These are phyloP conservation scores for Aspergillus neoniger DNA, from an alignment of 2,329 filamentous ascomycete species.

Conservation along the genomic window DNA sequence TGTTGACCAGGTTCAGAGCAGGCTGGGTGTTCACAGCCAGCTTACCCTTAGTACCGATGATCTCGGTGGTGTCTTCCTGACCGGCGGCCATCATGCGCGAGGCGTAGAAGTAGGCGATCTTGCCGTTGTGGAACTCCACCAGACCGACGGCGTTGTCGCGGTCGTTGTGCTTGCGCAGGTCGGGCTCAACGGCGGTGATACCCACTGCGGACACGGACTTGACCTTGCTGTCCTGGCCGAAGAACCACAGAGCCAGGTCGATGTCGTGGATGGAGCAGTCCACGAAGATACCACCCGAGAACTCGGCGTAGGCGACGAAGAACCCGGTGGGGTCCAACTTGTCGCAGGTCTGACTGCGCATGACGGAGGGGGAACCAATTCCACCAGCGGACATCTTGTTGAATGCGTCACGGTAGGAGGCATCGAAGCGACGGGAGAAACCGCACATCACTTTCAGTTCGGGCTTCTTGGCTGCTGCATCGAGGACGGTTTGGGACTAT, in stretches of 20 bases:
- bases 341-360: slow-evolving; percentile 69
- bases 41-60: slow-evolving; percentile 68
- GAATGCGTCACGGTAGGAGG: slow-evolving; percentile 63
- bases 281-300: slow-evolving; percentile 69
- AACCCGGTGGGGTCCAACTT: slow-evolving; percentile 66
- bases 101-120: slow-evolving; percentile 65
- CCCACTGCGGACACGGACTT: slow-evolving; percentile 60
- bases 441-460: slow-evolving; percentile 67
- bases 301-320: slow-evolving; percentile 68
- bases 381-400: slow-evolving; percentile 53
- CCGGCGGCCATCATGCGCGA: slow-evolving; percentile 68
- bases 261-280: slow-evolving; percentile 73
- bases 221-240: slow-evolving; percentile 55
- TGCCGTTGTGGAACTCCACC: slow-evolving; percentile 65
- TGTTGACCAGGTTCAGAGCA: slow-evolving; percentile 56
- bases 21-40: slow-evolving; percentile 64
- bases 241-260: slow-evolving; percentile 66
- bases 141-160: slow-evolving; percentile 65
- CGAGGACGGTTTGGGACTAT: slow-evolving; percentile 62
- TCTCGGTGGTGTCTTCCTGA: slow-evolving; percentile 67
- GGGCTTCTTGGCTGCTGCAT: slow-evolving; percentile 57
- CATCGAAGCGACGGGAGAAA: slow-evolving; percentile 67
- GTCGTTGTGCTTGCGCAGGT: slow-evolving; percentile 59
- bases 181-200: slow-evolving; percentile 62
- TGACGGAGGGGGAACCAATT: slow-evolving; percentile 62